A percentile compares a stretch with the other conserved stretches of the same genome.
These are phyloP conservation scores for Nasturtium officinale DNA, from an alignment of 345 rosid species.

Conservation along the genomic window DNA sequence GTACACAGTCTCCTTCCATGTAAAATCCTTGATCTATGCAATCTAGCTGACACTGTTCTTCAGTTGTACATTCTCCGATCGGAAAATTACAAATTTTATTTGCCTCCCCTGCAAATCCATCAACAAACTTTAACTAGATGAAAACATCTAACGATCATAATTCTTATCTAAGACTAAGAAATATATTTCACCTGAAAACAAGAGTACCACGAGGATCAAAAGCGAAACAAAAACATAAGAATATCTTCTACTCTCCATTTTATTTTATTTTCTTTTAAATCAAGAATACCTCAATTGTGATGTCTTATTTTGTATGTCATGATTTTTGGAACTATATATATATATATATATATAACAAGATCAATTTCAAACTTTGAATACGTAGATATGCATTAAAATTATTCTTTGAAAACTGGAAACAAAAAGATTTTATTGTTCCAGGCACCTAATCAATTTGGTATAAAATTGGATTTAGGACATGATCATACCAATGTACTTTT, in stretches of 20 bases:
- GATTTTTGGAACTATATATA: not conserved
- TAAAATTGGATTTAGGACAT: not conserved
- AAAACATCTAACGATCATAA: not conserved
- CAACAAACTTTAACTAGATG: not conserved
- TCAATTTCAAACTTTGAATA: not conserved
- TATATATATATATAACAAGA: not conserved
- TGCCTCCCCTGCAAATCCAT: not conserved
- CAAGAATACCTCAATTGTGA: not conserved
- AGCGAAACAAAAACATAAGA: not conserved
- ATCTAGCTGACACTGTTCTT: not conserved
- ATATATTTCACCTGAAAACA: not conserved
- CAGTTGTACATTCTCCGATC: not conserved
- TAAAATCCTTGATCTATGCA: not conserved
- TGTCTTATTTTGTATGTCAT: not conserved
- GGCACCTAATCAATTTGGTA: not conserved
- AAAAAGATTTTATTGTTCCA: not conserved
- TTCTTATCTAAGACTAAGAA: not conserved
- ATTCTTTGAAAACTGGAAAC: not conserved
- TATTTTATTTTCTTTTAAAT: not conserved
- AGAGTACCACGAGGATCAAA: not conserved
- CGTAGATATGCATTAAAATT: not conserved
- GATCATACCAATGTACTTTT: not conserved
- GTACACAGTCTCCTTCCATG: not conserved
- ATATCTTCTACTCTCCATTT: not conserved
- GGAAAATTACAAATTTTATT: not conserved